Percentiles rank a stretch among this genome's conserved stretches.
Evolutionary conservation across 768 basidiomycete genomes (phyloP).

Genomic region (Mycena floridula): DNA sequence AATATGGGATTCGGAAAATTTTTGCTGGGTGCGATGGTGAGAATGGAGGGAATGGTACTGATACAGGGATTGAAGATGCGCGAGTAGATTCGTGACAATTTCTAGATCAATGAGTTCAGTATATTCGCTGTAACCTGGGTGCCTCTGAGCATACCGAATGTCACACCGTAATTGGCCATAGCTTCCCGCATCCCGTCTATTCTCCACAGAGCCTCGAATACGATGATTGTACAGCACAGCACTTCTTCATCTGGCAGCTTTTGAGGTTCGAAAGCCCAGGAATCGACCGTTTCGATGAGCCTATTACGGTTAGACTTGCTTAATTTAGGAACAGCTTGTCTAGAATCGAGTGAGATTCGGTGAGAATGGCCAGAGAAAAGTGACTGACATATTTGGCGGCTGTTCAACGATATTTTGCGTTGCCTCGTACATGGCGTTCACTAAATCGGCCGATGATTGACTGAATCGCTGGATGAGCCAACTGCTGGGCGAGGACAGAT

Average conservation of each 20-base stretch:
- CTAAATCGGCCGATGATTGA: too few relatives aligned
- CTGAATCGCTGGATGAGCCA: too few relatives aligned
- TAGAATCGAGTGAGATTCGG: too few relatives aligned
- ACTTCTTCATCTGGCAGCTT: conserved; percentile 78
- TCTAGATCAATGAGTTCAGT: not conserved
- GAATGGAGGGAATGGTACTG: not conserved
- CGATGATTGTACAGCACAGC: conserved; percentile 69
- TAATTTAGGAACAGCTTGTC: conserved; percentile 5
- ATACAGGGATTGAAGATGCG: not conserved
- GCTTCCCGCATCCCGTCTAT: conserved; percentile 68
- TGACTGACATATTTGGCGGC: too few relatives aligned
- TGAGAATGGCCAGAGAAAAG: too few relatives aligned
- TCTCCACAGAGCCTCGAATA: conserved; percentile 82
- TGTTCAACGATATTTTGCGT: too few relatives aligned
- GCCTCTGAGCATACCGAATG: not conserved
- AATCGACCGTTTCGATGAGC: conserved; percentile 63
- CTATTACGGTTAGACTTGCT: conserved; percentile 34
- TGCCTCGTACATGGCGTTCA: too few relatives aligned
- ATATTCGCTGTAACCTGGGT: not conserved
- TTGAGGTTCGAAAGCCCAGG: conserved; percentile 91
- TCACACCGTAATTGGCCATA: conserved; percentile 15
- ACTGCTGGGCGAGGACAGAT: too few relatives aligned
- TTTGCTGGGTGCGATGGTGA: too few relatives aligned
- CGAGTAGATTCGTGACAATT: not conserved
- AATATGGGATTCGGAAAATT: too few relatives aligned